Base-by-base conservation (phyloP, 2,329 filamentous ascomycete species). In the Pseudomassariella vexata region DNA sequence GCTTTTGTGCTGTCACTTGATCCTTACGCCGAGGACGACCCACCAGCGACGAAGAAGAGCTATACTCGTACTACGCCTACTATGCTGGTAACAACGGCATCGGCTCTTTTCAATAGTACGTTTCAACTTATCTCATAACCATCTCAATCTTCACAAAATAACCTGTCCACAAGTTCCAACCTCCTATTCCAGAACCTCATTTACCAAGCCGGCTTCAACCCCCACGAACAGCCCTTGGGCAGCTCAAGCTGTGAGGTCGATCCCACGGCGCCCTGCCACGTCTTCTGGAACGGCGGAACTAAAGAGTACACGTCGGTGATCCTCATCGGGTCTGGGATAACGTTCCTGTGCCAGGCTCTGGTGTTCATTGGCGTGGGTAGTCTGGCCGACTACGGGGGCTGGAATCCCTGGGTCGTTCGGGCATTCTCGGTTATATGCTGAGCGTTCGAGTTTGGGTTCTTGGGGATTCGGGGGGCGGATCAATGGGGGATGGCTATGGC, bases 101-200 rank as follows among this genome's bases (percentile, higher is more conserved):
- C 12, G 31, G 31, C 3, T 19, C 18, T 3, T 33, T 9, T 18
- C 19, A 33, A 6, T 33, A 33, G 24, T 27, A 6, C 5, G 15
- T 6, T 5, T 5, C 15, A 5, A 15, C 6, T n/a, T n/a, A n/a
- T n/a, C n/a, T n/a, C n/a, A n/a, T n/a, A n/a, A n/a, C n/a, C n/a
- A n/a, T n/a, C n/a, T n/a, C n/a, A n/a, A n/a, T n/a, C n/a, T n/a
- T n/a, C n/a, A n/a, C n/a, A n/a, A n/a, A n/a, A n/a, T n/a, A 27
- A 16, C n/a, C n/a, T n/a, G n/a, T n/a, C n/a, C n/a, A n/a, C n/a
- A n/a, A n/a, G n/a, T 16, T 28, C 32, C 9, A 15, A 16, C 4
- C 20, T 34, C 4, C 25, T 34, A 9, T 29, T 34, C 20, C 32
- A 34, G 16, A 34, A 29, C 19, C 24, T 34, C 17, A 34, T 34